Percentiles rank a stretch among this genome's conserved stretches.
Conservation (phyloP, 23 red algal genomes). For the Gracilaria caudata region DNA sequence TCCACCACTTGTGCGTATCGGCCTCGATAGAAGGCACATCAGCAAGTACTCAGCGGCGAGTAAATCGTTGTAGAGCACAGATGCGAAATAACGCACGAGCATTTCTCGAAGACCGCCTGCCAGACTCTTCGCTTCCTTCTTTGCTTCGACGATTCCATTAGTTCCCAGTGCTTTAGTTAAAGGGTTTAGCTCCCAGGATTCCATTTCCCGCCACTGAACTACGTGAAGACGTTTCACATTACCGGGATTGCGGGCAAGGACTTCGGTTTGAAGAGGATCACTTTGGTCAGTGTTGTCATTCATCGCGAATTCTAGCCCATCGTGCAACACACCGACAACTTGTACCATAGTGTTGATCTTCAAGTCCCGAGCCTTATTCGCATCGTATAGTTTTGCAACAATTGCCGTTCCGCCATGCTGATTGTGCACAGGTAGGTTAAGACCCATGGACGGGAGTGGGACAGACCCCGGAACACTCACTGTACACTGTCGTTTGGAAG, state of each 20-base stretch:
- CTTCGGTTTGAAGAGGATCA: conserved; percentile 35
- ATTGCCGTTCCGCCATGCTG: conserved; percentile 45
- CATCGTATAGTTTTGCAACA: conserved; percentile 68
- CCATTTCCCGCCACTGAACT: conserved; percentile 32
- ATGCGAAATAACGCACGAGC: conserved; percentile 45
- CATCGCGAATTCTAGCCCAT: conserved; percentile 28
- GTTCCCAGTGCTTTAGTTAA: conserved; percentile 20
- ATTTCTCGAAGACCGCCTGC: conserved; percentile 26
- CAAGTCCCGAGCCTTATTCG: conserved; percentile 15
- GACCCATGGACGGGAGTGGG: conserved; percentile 13
- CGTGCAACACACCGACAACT: conserved; percentile 60
- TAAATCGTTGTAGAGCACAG: conserved; percentile 37
- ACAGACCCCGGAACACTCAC: background rate
- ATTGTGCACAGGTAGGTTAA: conserved; percentile 49
- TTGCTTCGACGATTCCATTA: conserved; percentile 28
- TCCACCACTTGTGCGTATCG: conserved; percentile 12
- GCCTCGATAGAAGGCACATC: conserved; percentile 46
- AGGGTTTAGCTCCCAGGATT: conserved; percentile 44
- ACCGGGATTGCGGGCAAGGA: conserved; percentile 47
- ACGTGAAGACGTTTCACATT: conserved; percentile 65
- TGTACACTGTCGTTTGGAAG: background rate
- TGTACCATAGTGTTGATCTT: conserved; percentile 54
- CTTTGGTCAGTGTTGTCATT: background rate
- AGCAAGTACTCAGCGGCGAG: conserved; percentile 70
- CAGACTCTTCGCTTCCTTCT: conserved; percentile 5